These are phyloP conservation scores for Lagenidium giganteum DNA, from an alignment of 352 stramenopile genomes.

Conservation along the genomic window DNA sequence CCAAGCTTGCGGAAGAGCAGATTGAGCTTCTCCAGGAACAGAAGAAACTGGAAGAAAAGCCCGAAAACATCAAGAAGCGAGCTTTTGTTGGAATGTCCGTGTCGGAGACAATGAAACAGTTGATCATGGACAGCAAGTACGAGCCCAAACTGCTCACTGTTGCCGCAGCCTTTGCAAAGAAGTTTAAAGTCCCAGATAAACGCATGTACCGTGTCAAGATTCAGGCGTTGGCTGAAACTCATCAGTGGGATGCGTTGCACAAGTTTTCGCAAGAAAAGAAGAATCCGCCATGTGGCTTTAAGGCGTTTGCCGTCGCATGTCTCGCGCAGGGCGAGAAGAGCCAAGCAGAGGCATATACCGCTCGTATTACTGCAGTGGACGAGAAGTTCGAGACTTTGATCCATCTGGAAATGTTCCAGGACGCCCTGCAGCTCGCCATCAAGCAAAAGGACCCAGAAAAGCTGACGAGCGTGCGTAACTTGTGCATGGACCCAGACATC, in stretches of 20 bases:
- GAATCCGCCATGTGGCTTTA: conserved; percentile 78
- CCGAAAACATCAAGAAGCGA: conserved; percentile 75
- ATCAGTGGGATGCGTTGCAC: conserved; percentile 84
- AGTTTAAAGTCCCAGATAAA: conserved; percentile 90
- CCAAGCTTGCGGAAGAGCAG: conserved; percentile 83
- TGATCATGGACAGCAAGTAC: conserved; percentile 78
- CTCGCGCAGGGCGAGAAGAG: conserved; percentile 72
- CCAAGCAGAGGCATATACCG: conserved; percentile 75
- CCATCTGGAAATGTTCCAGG: conserved; percentile 78
- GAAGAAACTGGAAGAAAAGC: conserved; percentile 73
- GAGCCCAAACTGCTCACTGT: conserved; percentile 72
- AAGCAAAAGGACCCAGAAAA: conserved; percentile 85
- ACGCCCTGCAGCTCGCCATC: conserved; percentile 80
- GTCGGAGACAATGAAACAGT: conserved; percentile 79
- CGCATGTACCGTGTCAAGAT: conserved; percentile 90
- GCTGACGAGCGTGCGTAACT: conserved; percentile 78
- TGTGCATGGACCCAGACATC: conserved; percentile 72
- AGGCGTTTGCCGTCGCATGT: conserved; percentile 79
- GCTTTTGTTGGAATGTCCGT: conserved; percentile 82
- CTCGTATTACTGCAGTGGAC: conserved; percentile 73
- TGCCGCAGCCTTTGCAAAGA: conserved; percentile 70
- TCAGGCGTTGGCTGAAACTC: conserved; percentile 75
- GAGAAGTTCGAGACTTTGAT: conserved; percentile 88
- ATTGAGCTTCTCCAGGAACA: conserved; percentile 86
- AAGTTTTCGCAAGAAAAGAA: conserved; percentile 87